Evolutionary conservation across 768 basidiomycete genomes (phyloP).

Genomic region (Boletus speciosus): DNA sequence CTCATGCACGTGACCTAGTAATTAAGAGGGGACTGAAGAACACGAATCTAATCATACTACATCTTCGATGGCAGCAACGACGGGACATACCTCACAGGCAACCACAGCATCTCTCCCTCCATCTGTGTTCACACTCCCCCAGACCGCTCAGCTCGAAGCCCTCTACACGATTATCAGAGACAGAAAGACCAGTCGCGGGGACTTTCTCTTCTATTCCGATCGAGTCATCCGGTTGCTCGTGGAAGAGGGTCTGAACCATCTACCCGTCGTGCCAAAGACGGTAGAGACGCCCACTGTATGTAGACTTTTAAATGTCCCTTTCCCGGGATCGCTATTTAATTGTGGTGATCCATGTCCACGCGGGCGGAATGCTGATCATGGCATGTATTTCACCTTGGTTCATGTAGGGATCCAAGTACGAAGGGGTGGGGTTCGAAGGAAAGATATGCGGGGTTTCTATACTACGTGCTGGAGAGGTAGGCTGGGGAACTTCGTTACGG

Average conservation of each 20-base stretch:
- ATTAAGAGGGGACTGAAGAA: no score
- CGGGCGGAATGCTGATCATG: not conserved
- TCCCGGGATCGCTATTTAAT: not conserved
- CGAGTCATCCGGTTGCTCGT: conserved; percentile 83
- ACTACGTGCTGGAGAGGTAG: conserved; percentile 86
- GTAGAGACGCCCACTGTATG: conserved; percentile 81
- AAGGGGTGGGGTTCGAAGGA: conserved; percentile 93
- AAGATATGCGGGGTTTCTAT: conserved; percentile 97
- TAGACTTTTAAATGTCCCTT: conserved; percentile 7
- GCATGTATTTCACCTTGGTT: not conserved
- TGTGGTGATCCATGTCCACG: not conserved
- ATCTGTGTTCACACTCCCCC: conserved; percentile 85
- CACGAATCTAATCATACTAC: not conserved
- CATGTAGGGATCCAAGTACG: conserved; percentile 69
- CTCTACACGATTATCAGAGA: conserved; percentile 94
- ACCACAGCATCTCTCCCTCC: conserved; percentile 51
- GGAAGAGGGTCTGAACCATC: conserved; percentile 85
- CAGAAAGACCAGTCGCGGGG: conserved; percentile 82
- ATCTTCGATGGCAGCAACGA: conserved; percentile 14
- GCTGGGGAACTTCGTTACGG: conserved; percentile 7
- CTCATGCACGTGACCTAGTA: no score
- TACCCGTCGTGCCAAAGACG: conserved; percentile 71
- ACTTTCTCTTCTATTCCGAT: conserved; percentile 95
- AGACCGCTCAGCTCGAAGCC: conserved; percentile 91
- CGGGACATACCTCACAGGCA: conserved; percentile 30